These are phyloP conservation scores for Pouteria campechiana DNA, from an alignment of 179 eudicot genomes.

Conservation along the genomic window DNA sequence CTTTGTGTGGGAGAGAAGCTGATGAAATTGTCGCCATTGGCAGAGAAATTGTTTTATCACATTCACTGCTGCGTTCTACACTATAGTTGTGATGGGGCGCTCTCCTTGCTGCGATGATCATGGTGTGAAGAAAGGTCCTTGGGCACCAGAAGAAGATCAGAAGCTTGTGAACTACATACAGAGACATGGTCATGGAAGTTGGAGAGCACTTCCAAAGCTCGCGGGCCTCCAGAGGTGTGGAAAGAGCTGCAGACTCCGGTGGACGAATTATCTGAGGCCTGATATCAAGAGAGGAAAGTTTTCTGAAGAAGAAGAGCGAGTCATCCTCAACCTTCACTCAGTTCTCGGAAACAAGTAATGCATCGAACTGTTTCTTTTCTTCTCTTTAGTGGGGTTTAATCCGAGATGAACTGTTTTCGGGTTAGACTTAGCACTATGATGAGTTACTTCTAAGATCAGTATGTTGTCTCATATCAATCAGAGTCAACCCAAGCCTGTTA, in stretches of 20 bases:
- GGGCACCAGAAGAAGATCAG: constrained; percentile 59
- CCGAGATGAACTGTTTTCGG: too few species aligned
- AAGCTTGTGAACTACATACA: constrained; percentile 37
- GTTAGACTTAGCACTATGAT: background rate
- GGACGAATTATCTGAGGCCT: constrained; percentile 58
- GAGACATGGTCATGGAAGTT: constrained; percentile 48
- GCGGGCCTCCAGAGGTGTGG: constrained; percentile 58
- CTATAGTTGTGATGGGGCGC: constrained; percentile 29
- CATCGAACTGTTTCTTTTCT: background rate
- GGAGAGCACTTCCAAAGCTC: constrained; percentile 59
- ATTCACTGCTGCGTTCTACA: too few species aligned
- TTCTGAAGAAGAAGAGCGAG: constrained; percentile 45
- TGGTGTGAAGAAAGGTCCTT: constrained; percentile 60
- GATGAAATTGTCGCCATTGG: constrained; percentile 17
- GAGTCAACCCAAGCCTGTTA: background rate
- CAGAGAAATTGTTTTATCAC: too few species aligned
- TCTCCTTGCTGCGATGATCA: constrained; percentile 33
- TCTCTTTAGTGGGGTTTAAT: too few species aligned
- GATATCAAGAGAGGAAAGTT: constrained; percentile 56
- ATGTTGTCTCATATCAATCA: background rate
- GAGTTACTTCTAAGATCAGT: background rate
- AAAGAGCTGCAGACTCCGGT: constrained; percentile 55
- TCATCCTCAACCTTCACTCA: constrained; percentile 56
- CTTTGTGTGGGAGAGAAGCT: too few species aligned
- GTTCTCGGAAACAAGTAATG: constrained; percentile 72